Evolutionary conservation across 768 basidiomycete species (phyloP).

Genomic region (Suillus ampliporus): DNA sequence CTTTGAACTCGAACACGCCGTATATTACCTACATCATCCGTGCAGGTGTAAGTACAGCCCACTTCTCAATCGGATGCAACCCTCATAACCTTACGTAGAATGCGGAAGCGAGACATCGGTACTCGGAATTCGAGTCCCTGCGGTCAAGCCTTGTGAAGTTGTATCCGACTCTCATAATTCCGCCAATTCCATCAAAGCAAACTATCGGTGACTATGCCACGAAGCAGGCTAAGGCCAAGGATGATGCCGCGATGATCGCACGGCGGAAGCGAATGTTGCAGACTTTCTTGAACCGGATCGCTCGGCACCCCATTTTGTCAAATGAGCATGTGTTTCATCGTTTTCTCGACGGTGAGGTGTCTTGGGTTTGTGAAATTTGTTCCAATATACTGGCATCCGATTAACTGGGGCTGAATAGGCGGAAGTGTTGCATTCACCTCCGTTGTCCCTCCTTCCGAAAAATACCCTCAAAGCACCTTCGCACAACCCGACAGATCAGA

Average conservation of each 20-base stretch:
- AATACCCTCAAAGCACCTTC: constrained; percentile 95
- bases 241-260: constrained; percentile 91
- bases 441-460: constrained; percentile 90
- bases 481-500: constrained; percentile 88
- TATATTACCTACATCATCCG: constrained; percentile 96
- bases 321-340: constrained; percentile 96
- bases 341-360: constrained; percentile 94
- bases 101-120: constrained; percentile 84
- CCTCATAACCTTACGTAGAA: constrained; percentile 52
- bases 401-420: constrained; percentile 51
- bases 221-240: constrained; percentile 96
- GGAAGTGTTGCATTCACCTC: constrained; percentile 93
- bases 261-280: constrained; percentile 93
- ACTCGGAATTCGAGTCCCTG: constrained; percentile 97
- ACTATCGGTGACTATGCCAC: constrained; percentile 95
- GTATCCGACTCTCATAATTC: constrained; percentile 96
- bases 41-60: constrained; percentile 67
- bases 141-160: constrained; percentile 82
- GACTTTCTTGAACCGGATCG: constrained; percentile 91
- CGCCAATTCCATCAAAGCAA: constrained; percentile 97
- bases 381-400: background rate
- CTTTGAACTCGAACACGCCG: constrained; percentile 81
- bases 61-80: constrained; percentile 12
- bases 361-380: constrained; percentile 70
- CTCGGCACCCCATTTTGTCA: constrained; percentile 91